phyloP scores from a whole-genome alignment of 805 yeast genomes.

The Maudiozyma serrabonitensis region DNA sequence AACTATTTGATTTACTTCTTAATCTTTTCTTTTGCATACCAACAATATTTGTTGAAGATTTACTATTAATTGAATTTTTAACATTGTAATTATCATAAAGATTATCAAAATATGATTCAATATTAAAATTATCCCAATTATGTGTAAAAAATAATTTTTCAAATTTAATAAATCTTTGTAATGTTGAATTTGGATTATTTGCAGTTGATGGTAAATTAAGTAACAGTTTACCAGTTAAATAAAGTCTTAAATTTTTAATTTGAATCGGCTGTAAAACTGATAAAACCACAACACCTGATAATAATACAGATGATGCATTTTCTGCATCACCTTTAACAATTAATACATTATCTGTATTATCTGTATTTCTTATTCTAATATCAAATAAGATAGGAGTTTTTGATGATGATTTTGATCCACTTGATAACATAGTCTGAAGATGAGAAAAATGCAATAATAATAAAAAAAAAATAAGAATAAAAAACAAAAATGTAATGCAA shows the following conservation, averaged over 20 bases:
- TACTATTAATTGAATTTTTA: conserved; percentile 11
- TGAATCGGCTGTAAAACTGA: conserved; percentile 67
- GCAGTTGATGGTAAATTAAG: conserved; percentile 43
- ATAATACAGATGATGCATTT: conserved; percentile 66
- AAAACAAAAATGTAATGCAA: background rate
- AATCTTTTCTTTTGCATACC: conserved; percentile 14
- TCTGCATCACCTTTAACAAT: conserved; percentile 68
- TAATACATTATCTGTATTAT: conserved; percentile 55
- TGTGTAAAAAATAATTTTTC: conserved; percentile 64
- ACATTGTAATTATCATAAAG: conserved; percentile 17
- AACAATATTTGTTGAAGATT: conserved; percentile 12
- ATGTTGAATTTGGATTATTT: conserved; percentile 37
- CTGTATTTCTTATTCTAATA: conserved; percentile 53
- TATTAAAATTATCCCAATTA: conserved; percentile 61
- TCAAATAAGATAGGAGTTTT: conserved; percentile 36
- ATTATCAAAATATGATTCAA: conserved; percentile 33
- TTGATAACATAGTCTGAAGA: conserved; percentile 4
- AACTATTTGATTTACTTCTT: conserved; percentile 18
- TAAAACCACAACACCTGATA: conserved; percentile 72
- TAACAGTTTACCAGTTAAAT: conserved; percentile 55
- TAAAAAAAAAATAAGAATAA: background rate
- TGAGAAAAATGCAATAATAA: background rate
- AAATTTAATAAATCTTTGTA: conserved; percentile 40
- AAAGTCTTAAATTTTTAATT: conserved; percentile 52
- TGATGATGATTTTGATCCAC: conserved; percentile 9